Base-by-base conservation (phyloP, 2,329 filamentous ascomycete genomes). In the Zasmidium citrigriseum region DNA sequence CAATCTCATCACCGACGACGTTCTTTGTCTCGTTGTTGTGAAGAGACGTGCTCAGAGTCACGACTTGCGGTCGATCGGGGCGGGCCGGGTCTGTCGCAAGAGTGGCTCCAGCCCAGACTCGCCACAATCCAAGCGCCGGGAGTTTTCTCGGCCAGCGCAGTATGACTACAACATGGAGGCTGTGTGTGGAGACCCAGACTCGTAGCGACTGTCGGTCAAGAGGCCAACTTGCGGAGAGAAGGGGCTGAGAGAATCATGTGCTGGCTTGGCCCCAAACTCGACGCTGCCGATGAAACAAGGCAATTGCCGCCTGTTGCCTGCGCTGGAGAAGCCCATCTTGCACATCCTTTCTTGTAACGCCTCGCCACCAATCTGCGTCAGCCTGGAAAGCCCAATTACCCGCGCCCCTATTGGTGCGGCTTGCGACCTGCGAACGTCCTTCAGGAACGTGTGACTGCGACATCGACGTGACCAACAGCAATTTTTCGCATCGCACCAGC, bases 81-180 rank as follows among this genome's bases (percentile, higher is more conserved):
- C 47, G 47, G 47, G 47, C 23, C 47, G 47, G 47, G 47, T 18
- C n/a, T 47, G 20, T 47, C 20, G 45, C 45, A 22, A 47, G 20
- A 4, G 34, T 41, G 34, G 34, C 34, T 41, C 34, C 12, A 41
- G 34, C 34, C 34, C 34, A 41, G 34, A 41, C 18, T 41, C 34
- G 34, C 34, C 34, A 41, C 34, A 41, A 11, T 16, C 5, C 5
- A 41, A 41, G 34, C 34, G 34, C 34, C 34, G 34, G 34, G 12
- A 16, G 18, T 41, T 41, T n/a, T 41, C 34, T 41, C 34, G 34
- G 34, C 34, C 34, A 41, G 34, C 34, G 34, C 34, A 41, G 16
- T n/a, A 41, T 41, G 34, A 10, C 34, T 16, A 41, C 34, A n/a
- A 41, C n/a, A n/a, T n/a, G 34, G 34, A 29, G 34, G 34, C 34